These are phyloP conservation scores for Ustilago cynodontis DNA, from an alignment of 1,284 basidiomycete genomes.

Conservation along the genomic window DNA sequence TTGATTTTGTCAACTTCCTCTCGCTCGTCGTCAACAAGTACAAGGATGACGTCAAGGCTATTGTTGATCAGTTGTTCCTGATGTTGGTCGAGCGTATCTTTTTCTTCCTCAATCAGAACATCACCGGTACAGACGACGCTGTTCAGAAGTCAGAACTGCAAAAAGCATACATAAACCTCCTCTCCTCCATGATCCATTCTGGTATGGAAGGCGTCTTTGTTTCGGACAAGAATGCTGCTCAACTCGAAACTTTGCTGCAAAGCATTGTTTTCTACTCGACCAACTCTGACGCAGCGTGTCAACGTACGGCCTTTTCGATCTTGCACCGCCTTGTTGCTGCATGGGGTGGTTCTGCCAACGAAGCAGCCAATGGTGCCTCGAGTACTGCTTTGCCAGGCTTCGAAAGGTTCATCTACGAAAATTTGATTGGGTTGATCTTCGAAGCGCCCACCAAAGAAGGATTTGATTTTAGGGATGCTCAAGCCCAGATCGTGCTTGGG, in stretches of 20 bases:
- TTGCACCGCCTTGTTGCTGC: slow-evolving; percentile 78
- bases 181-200: slow-evolving; percentile 82
- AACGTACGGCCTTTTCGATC: slow-evolving; percentile 86
- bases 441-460: slow-evolving; percentile 81
- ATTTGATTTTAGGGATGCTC: slow-evolving; percentile 90
- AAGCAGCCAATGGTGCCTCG: slow-evolving; percentile 39
- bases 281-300: slow-evolving; percentile 72
- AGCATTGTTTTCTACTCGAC: slow-evolving; percentile 73
- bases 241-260: slow-evolving; percentile 82
- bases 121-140: slow-evolving; percentile 90
- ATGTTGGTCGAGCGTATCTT: slow-evolving; percentile 88
- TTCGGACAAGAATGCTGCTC: slow-evolving; percentile 84
- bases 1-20: slow-evolving; percentile 96
- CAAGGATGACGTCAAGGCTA: slow-evolving; percentile 84
- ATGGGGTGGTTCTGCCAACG: slow-evolving; percentile 76
- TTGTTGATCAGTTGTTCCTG: slow-evolving; percentile 89
- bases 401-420: slow-evolving; percentile 91
- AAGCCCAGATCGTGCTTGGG: slow-evolving; percentile 69
- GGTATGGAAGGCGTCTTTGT: slow-evolving; percentile 87
- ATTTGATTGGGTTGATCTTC: slow-evolving; percentile 85
- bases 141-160: slow-evolving; percentile 87
- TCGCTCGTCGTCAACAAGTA: slow-evolving; percentile 90
- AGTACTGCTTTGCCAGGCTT: slow-evolving; percentile 81
- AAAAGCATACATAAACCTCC: slow-evolving; percentile 86
- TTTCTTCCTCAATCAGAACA: slow-evolving; percentile 82